phyloP scores from a whole-genome alignment of 1,284 basidiomycete species.

The Rhodotorula sp. region DNA sequence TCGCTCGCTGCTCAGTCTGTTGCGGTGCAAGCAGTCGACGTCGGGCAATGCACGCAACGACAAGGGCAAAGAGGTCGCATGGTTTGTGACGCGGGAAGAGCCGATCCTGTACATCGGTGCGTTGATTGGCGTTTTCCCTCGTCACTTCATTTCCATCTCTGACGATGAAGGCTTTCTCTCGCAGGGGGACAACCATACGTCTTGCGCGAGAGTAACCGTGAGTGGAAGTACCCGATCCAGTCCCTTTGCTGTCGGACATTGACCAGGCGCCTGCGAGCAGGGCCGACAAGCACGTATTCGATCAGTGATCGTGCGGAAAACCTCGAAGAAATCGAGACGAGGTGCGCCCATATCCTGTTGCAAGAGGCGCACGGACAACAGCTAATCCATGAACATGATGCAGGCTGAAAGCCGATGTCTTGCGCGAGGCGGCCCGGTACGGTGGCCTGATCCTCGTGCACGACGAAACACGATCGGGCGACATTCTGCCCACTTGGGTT shows the following conservation, averaged over 20 bases:
- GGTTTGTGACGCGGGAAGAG: constrained; percentile 58
- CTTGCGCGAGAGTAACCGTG: constrained; percentile 69
- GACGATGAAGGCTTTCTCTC: background rate
- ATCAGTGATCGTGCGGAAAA: constrained; percentile 91
- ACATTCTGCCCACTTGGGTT: constrained; percentile 92
- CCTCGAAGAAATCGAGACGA: constrained; percentile 88
- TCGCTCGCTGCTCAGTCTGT: constrained; percentile 82
- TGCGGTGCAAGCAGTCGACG: constrained; percentile 54
- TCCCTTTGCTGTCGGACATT: background rate
- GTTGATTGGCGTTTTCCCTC: background rate
- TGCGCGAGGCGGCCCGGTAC: constrained; percentile 82
- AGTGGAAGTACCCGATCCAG: background rate
- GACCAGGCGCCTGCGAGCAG: constrained; percentile 51
- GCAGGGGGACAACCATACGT: constrained; percentile 72
- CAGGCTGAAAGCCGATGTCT: constrained; percentile 80
- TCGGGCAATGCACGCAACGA: background rate
- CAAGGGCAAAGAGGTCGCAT: constrained; percentile 50
- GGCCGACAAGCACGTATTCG: constrained; percentile 75
- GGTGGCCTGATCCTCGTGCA: constrained; percentile 92
- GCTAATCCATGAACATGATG: background rate
- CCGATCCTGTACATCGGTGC: constrained; percentile 77
- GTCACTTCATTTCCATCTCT: background rate
- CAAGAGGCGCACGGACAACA: background rate
- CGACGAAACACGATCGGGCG: constrained; percentile 54
- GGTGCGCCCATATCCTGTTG: constrained; percentile 47